Conservation (phyloP, 2,329 filamentous ascomycete species). For the Colletotrichum tofieldiae region DNA sequence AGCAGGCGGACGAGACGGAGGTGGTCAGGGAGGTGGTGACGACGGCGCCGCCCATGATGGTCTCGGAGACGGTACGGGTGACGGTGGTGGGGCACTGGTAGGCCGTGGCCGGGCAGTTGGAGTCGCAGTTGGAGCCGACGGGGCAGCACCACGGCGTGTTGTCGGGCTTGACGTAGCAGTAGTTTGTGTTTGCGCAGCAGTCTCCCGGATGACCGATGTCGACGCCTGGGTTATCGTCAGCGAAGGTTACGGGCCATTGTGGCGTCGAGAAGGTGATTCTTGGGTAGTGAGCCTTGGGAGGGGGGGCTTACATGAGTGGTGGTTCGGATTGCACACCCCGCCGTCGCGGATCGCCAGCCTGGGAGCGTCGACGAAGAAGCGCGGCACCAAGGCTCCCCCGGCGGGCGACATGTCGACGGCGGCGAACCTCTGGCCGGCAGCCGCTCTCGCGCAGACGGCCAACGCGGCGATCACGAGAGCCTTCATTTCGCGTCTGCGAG, state of each 20-base stretch:
- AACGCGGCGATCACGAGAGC: constrained; percentile 6
- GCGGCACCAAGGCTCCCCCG: constrained; percentile 30
- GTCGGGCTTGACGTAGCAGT: constrained; percentile 61
- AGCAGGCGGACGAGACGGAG: constrained; percentile 54
- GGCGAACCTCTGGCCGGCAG: constrained; percentile 32
- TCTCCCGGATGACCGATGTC: constrained; percentile 56
- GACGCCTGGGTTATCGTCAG: constrained; percentile 53
- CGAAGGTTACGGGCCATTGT: not conserved
- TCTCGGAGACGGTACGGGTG: constrained; percentile 45
- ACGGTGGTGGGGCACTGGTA: constrained; percentile 54
- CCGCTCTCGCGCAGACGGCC: constrained; percentile 25
- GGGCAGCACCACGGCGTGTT: constrained; percentile 58
- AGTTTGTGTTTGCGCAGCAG: constrained; percentile 62
- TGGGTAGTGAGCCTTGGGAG: not conserved
- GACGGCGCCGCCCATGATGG: constrained; percentile 42
- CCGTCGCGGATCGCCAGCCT: constrained; percentile 40
- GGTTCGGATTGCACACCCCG: constrained; percentile 26
- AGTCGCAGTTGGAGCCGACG: constrained; percentile 60
- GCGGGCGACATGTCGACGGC: constrained; percentile 38
- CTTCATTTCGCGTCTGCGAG: not conserved
- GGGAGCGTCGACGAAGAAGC: constrained; percentile 41
- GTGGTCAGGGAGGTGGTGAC: constrained; percentile 47
- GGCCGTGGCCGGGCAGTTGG: constrained; percentile 52
- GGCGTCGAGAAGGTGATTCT: not conserved
- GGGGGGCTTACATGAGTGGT: constrained; percentile 37